Evolutionary conservation across 78 protist genomes (phyloP).

Genomic region (Monosiga brevicollis): DNA sequence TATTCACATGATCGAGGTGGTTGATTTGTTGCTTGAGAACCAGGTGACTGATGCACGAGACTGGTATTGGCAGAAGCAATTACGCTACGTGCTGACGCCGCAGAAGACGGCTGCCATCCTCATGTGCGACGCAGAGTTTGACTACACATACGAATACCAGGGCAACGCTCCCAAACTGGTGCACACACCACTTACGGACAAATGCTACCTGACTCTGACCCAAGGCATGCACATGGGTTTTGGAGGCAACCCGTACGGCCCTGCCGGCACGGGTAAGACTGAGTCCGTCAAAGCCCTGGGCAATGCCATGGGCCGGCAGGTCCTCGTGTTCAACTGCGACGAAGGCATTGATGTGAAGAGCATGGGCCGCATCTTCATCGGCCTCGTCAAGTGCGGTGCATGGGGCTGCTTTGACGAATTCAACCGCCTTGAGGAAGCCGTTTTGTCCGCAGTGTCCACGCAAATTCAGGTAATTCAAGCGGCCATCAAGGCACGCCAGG

Average conservation of each 20-base stretch:
- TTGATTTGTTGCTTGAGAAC: constrained; percentile 29
- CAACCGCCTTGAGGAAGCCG: constrained; percentile 66
- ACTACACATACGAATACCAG: constrained; percentile 82
- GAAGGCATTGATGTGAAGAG: constrained; percentile 80
- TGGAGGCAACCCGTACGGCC: constrained; percentile 90
- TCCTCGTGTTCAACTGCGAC: constrained; percentile 89
- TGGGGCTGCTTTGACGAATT: constrained; percentile 80
- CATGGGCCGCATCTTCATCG: constrained; percentile 83
- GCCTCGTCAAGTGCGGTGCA: constrained; percentile 85
- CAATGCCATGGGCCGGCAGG: constrained; percentile 62
- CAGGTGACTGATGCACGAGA: neutral
- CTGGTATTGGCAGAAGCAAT: constrained; percentile 66
- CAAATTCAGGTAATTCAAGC: constrained; percentile 82
- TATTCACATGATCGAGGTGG: constrained; percentile 76
- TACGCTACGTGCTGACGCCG: constrained; percentile 26
- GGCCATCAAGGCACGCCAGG: constrained; percentile 31
- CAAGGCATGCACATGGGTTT: constrained; percentile 76
- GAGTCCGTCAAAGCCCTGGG: constrained; percentile 88
- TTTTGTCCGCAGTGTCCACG: constrained; percentile 76
- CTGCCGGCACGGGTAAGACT: constrained; percentile 90
- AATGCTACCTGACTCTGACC: constrained; percentile 80
- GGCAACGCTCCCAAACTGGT: constrained; percentile 82
- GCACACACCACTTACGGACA: constrained; percentile 87
- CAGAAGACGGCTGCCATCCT: neutral
- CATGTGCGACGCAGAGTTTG: constrained; percentile 46